These are phyloP conservation scores for Aspergillus vadensis DNA, from an alignment of 2,329 filamentous ascomycete species.

Conservation along the genomic window DNA sequence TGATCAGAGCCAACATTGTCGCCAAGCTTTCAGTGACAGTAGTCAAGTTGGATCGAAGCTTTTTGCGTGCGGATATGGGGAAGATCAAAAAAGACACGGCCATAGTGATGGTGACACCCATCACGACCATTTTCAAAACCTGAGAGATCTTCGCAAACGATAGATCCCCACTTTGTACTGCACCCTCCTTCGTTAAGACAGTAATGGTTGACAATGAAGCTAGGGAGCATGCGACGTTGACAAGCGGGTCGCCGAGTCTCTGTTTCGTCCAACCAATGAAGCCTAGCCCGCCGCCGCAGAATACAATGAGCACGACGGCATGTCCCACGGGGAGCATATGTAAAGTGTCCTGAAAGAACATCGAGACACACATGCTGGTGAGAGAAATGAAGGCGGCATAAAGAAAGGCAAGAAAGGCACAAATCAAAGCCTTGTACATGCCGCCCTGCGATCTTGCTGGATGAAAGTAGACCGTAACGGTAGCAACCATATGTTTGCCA, in stretches of 20 bases:
- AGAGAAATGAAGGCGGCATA: constrained; percentile 77
- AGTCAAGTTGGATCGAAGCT: constrained; percentile 72
- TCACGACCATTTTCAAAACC: constrained; percentile 79
- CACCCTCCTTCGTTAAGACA: constrained; percentile 86
- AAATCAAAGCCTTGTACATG: constrained; percentile 81
- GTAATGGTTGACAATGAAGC: constrained; percentile 87
- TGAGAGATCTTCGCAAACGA: constrained; percentile 79
- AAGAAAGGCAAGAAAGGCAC: constrained; percentile 74
- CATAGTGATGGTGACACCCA: constrained; percentile 73
- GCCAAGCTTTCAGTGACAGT: constrained; percentile 74
- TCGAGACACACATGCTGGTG: constrained; percentile 84
- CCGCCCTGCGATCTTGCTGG: constrained; percentile 82
- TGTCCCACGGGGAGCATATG: constrained; percentile 72
- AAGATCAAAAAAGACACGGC: constrained; percentile 75
- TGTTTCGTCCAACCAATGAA: constrained; percentile 89
- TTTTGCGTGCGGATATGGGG: constrained; percentile 73
- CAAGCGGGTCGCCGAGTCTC: constrained; percentile 72
- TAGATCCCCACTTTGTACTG: constrained; percentile 79
- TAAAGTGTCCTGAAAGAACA: constrained; percentile 70
- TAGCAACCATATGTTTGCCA: constrained; percentile 91
- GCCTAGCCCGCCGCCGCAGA: constrained; percentile 82
- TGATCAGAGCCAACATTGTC: constrained; percentile 79
- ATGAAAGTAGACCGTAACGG: constrained; percentile 93
- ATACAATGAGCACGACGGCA: constrained; percentile 75
- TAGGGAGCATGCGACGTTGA: constrained; percentile 82